Evolutionary conservation across 2,329 filamentous ascomycete species (phyloP).

Genomic region (Aureobasidium sp.): DNA sequence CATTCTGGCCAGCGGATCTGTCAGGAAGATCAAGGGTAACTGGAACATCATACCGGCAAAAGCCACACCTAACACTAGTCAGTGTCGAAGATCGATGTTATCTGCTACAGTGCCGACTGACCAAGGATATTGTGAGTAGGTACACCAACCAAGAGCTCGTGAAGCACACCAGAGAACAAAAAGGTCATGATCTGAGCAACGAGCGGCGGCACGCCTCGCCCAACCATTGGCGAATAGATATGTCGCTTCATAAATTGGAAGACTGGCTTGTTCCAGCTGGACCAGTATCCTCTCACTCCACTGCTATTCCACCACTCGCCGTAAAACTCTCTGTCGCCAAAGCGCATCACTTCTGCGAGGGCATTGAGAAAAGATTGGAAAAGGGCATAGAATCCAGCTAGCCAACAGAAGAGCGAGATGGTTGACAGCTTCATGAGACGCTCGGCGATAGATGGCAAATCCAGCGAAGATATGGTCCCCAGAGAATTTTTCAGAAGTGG

Average conservation of each 20-base stretch:
- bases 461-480: constrained; percentile 73
- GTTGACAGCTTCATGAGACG: constrained; percentile 91
- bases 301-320: constrained; percentile 97
- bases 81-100: not conserved
- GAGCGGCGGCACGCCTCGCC: constrained; percentile 67
- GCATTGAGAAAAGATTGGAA: constrained; percentile 93
- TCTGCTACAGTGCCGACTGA: constrained; percentile 33
- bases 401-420: constrained; percentile 92
- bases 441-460: constrained; percentile 76
- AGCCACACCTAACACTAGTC: constrained; percentile 61
- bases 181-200: constrained; percentile 78
- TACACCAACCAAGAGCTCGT: constrained; percentile 87
- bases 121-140: constrained; percentile 91
- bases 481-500: constrained; percentile 86
- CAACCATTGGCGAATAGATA: constrained; percentile 81
- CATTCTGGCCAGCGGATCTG: constrained; percentile 71
- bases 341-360: constrained; percentile 79
- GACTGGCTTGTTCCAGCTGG: constrained; percentile 95
- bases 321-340: constrained; percentile 92
- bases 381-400: constrained; percentile 92
- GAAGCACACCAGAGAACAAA: constrained; percentile 76
- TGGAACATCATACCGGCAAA: constrained; percentile 93
- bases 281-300: constrained; percentile 83
- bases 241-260: constrained; percentile 96
- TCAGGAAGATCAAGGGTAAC: constrained; percentile 77